Percentiles rank a stretch among this genome's conserved stretches.
Conservation (phyloP, 148 eudicot genomes). For the Spergularia bocconei region DNA sequence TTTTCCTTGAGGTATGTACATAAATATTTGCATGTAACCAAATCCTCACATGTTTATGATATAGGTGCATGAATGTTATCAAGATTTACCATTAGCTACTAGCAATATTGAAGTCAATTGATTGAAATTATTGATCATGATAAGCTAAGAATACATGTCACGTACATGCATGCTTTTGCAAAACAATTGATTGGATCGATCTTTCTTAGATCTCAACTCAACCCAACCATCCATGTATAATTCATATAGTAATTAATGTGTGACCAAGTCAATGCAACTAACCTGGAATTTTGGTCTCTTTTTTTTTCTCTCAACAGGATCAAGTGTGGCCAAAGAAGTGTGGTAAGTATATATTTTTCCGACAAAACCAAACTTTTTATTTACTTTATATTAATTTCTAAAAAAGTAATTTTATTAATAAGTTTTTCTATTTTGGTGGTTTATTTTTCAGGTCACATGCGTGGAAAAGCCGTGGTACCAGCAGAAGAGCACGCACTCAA, state of each 20-base stretch:
- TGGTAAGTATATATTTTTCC: conserved; percentile 16
- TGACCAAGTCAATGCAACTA: conserved; percentile 3
- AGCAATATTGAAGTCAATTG: too few relatives aligned
- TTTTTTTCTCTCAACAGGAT: conserved; percentile 19
- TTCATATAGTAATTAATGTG: background rate
- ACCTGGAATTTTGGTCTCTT: background rate
- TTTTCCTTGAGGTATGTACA: conserved; percentile 49
- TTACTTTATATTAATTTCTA: background rate
- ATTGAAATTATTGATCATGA: too few relatives aligned
- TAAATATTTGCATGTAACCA: too few relatives aligned
- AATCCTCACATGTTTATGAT: too few relatives aligned
- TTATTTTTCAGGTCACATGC: conserved; percentile 21
- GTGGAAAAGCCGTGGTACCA: conserved; percentile 28
- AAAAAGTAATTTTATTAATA: too few relatives aligned
- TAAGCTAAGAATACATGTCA: background rate
- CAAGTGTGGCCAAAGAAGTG: conserved; percentile 50
- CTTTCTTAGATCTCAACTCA: background rate
- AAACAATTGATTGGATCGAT: background rate
- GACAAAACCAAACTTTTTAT: background rate
- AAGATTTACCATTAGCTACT: too few relatives aligned
- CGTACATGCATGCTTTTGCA: background rate
- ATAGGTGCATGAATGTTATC: too few relatives aligned
- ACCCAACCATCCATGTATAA: background rate
- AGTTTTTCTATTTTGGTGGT: background rate
- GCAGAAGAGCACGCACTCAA: conserved; percentile 39